Evolutionary conservation across 2,329 filamentous ascomycete genomes (phyloP), one percentile per base, ranked within the genome.

Genomic region (Paraphoma sp.): DNA sequence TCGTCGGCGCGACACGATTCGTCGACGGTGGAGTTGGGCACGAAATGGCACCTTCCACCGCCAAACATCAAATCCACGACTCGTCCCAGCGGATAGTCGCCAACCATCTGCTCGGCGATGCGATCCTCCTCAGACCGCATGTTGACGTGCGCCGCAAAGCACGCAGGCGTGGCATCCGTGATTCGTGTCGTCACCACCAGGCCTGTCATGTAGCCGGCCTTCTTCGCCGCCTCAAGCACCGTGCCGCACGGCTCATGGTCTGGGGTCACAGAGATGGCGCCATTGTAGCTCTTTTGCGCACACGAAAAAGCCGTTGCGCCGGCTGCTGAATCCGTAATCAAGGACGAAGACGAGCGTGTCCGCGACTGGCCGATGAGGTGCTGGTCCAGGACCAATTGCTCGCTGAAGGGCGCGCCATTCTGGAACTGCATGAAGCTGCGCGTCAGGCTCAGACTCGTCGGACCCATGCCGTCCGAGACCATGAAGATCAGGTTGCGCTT

Each of bases 401-500:
- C 87, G 68, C 89, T 85, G 64, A 85, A 85, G 0, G 91, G 88
- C n/a, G 96, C 82, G 5, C 84, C 86, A 40, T 91, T 84, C 52
- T 88, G 83, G 65, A 89, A 86, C 77, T 99, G 95, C 64, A 91
- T 87, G 80, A 90, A 99, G 72, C 88, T 91, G 54, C 95, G 86
- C 6, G 95, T 97, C 74, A 99, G 78, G 28, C 90, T 90, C 51
- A 99, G 83, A 67, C 92, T 94, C 8, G 95, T 92, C 7, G 95
- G 95, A 0, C 95, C 95, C 95, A 99, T 99, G 71, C 95, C 95
- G 76, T 99, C 95, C 0, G 92, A 97, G 38, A 99, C 94, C 95
- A 99, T 99, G 82, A 99, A 98, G 68, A 99, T 89, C 51, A 99
- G 83, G 78, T 98, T 99, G 52, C 92, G 86, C 83, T 98, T 99